Conservation (phyloP, 495 filamentous ascomycete species). For the Schizothecium vesticola region DNA sequence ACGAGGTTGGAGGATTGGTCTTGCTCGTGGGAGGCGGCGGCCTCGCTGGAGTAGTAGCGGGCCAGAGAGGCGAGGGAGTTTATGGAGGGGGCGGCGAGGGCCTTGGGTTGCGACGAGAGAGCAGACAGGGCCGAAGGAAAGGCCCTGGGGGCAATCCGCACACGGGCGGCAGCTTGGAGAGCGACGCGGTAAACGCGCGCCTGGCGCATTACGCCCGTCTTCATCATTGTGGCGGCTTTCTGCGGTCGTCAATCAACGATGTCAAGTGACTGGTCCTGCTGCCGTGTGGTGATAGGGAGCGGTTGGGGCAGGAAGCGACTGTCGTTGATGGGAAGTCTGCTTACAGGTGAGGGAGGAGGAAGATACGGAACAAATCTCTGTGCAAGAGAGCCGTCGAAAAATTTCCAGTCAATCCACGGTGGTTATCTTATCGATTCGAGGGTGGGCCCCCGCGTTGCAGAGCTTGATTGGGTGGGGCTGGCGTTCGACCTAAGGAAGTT, state of each 20-base stretch:
- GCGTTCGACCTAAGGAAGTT: not conserved
- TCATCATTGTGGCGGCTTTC: constrained; percentile 22
- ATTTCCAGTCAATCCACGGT: constrained; percentile 7
- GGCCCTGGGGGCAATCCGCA: constrained; percentile 24
- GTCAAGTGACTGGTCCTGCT: constrained; percentile 6
- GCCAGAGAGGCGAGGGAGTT: constrained; percentile 16
- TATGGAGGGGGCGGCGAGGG: constrained; percentile 7
- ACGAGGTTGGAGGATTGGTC: constrained; percentile 30
- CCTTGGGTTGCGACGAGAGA: constrained; percentile 13
- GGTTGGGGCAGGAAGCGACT: constrained; percentile 4
- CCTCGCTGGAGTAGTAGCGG: constrained; percentile 38
- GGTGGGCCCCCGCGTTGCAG: not conserved
- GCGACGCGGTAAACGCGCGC: constrained; percentile 26
- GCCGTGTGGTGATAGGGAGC: constrained; percentile 4
- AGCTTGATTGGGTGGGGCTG: not conserved
- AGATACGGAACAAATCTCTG: not conserved
- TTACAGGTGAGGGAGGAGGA: not conserved
- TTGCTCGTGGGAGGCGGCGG: constrained; percentile 15
- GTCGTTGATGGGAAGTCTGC: constrained; percentile 9
- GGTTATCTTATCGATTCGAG: constrained; percentile 13
- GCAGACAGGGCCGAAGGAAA: constrained; percentile 12
- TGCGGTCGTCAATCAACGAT: constrained; percentile 6
- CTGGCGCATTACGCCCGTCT: constrained; percentile 26
- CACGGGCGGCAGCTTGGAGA: constrained; percentile 17
- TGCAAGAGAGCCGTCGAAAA: constrained; percentile 1